Evolutionary conservation across 1,284 basidiomycete species (phyloP).

Genomic region (Apiotrichum veenhuisii): DNA sequence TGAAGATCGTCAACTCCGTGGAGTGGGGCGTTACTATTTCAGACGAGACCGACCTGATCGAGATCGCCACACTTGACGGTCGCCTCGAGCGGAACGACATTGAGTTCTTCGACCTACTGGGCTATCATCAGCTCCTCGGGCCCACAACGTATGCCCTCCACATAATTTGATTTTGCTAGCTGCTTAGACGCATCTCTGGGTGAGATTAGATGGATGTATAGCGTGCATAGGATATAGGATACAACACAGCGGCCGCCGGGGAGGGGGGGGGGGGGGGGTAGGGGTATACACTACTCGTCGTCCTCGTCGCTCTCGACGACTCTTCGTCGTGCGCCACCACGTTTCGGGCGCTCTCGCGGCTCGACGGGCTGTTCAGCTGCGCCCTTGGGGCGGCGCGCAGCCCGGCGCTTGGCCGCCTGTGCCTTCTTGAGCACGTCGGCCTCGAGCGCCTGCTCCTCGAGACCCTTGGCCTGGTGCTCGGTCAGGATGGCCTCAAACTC

Average conservation of each 20-base stretch:
- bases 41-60: no score
- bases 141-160: no score
- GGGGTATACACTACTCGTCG: slow-evolving; percentile 13
- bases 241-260: background rate
- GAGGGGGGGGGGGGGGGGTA: no score
- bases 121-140: no score
- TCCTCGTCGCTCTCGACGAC: slow-evolving; percentile 22
- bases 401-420: slow-evolving; percentile 67
- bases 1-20: no score
- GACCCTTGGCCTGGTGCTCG: slow-evolving; percentile 75
- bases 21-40: no score
- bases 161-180: no score
- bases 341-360: slow-evolving; percentile 2
- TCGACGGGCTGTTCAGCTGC: slow-evolving; percentile 1
- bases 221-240: slow-evolving; percentile 6
- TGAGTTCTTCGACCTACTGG: no score
- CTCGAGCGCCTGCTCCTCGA: slow-evolving; percentile 84
- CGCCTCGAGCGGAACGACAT: no score
- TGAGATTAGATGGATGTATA: background rate
- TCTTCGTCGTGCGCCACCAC: slow-evolving; percentile 6
- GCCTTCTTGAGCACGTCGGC: slow-evolving; percentile 76
- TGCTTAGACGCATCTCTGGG: no score
- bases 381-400: slow-evolving; percentile 23
- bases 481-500: slow-evolving; percentile 87
- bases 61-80: no score